A percentile compares a stretch with the other conserved stretches of the same genome.
phyloP scores from a whole-genome alignment of 768 basidiomycete species.

The Gymnopilus junonius region DNA sequence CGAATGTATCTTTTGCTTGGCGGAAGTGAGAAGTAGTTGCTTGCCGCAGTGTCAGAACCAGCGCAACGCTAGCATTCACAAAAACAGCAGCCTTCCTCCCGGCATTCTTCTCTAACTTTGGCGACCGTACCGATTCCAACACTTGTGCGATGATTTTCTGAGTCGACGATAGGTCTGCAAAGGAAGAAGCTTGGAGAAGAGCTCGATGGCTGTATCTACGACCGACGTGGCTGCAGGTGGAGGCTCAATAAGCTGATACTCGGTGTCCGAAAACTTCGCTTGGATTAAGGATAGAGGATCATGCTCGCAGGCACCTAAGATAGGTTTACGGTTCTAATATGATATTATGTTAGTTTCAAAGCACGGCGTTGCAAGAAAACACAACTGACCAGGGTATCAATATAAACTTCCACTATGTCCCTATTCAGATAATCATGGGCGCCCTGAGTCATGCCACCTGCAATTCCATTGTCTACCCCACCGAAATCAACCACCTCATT shows the following conservation, averaged over 20 bases:
- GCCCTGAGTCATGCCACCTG: constrained; percentile 34
- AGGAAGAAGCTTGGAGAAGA: constrained; percentile 82
- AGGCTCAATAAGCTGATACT: constrained; percentile 57
- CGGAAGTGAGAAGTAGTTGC: constrained; percentile 56
- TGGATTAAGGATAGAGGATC: constrained; percentile 79
- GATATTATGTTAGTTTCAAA: background rate
- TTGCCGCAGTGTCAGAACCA: constrained; percentile 70
- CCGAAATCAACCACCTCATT: constrained; percentile 56
- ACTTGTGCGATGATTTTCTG: constrained; percentile 60
- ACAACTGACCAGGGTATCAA: constrained; percentile 72
- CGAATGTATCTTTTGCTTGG: constrained; percentile 69
- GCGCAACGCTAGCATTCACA: constrained; percentile 77
- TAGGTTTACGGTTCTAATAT: constrained; percentile 71
- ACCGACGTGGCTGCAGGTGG: constrained; percentile 81
- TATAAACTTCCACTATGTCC: constrained; percentile 79
- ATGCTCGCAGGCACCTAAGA: constrained; percentile 85
- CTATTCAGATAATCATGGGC: constrained; percentile 62
- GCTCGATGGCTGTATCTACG: constrained; percentile 86
- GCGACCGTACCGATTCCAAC: constrained; percentile 67
- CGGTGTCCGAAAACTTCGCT: constrained; percentile 44
- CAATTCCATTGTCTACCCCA: constrained; percentile 31
- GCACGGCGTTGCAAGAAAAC: background rate
- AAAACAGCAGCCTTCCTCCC: constrained; percentile 85
- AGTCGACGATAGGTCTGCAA: constrained; percentile 70
- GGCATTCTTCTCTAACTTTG: constrained; percentile 84